Conservation (phyloP, 352 stramenopile genomes). For the Globisporangium spiculum region DNA sequence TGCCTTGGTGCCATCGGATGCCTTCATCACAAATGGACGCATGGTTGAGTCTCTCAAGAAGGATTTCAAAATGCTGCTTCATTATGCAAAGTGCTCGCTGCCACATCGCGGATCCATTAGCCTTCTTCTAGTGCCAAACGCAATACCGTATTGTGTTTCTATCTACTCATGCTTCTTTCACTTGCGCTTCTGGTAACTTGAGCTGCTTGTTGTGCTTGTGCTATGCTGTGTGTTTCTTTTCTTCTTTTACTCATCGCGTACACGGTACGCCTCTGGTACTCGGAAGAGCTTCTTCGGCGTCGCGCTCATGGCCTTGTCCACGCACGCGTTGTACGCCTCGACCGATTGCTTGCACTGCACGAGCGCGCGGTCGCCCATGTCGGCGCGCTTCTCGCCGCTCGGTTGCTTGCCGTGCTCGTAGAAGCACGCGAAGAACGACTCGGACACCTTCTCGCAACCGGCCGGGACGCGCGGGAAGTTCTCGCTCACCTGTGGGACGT, state of each 20-base stretch:
- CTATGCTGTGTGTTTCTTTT: background rate
- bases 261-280: conserved; percentile 77
- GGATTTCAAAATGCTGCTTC: background rate
- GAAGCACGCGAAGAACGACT: conserved; percentile 80
- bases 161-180: background rate
- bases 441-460: conserved; percentile 61
- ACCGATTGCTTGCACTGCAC: conserved; percentile 48
- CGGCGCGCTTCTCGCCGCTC: conserved; percentile 43
- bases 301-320: conserved; percentile 51
- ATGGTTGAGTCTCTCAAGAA: background rate
- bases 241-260: conserved; percentile 36
- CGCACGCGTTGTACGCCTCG: conserved; percentile 72
- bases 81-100: background rate
- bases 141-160: background rate
- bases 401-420: conserved; percentile 80
- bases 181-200: background rate
- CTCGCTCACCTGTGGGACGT: conserved; percentile 55
- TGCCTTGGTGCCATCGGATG: background rate
- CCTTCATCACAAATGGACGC: background rate
- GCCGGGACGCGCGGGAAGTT: conserved; percentile 78
- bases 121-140: background rate
- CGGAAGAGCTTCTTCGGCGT: conserved; percentile 76
- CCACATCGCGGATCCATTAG: background rate
- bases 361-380: conserved; percentile 68
- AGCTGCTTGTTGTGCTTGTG: background rate